Evolutionary conservation across 164 flowering plant species (phyloP), one percentile per base, ranked within the genome.

Genomic region (Vitis riparia): DNA sequence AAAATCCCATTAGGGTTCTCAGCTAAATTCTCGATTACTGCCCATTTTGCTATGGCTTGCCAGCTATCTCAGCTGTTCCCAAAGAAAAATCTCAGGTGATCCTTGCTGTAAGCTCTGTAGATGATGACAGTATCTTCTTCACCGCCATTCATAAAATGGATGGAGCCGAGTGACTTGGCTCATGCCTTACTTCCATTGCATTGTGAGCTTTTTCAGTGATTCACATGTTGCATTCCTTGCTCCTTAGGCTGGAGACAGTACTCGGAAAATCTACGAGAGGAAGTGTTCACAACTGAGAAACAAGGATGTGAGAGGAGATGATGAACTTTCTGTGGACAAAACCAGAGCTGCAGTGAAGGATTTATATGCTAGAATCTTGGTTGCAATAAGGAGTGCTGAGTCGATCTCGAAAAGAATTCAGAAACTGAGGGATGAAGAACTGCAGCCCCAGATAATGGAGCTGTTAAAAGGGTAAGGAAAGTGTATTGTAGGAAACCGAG

Each of bases 381-480:
- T 94, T 62, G 89, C 97, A 19, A 84, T 91, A 47, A 84, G 94
- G 64, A 84, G 91, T 64, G 95, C 97, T 10, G 99, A 92, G 63
- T 86, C 92, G 8, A 90, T 94, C 74, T 92, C 97, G 0, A 76
- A 75, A 76, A 82, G 79, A 71, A 94, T 94, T 59, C 82, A 92
- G 77, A 87, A 91, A 75, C 79, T 94, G 47, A 84, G 91, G 68
- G 97, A 90, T 74, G 97, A 92, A 71, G 99, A 94, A 69, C 82
- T 94, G 70, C 90, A 87, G 73, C 97, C 97, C 5, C 99, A 94
- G 62, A 86, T 94, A 51, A 37, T 82, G 51, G 99, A 94, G 77
- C 87, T 94, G 12, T 77, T 92, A 53, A 86, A 83, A 79, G 97
- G 99, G 97, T 94, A 84, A 77, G 87, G 52, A 61, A 19, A 23